Conservation (phyloP, 805 yeast species). For the Lachancea sp. region DNA sequence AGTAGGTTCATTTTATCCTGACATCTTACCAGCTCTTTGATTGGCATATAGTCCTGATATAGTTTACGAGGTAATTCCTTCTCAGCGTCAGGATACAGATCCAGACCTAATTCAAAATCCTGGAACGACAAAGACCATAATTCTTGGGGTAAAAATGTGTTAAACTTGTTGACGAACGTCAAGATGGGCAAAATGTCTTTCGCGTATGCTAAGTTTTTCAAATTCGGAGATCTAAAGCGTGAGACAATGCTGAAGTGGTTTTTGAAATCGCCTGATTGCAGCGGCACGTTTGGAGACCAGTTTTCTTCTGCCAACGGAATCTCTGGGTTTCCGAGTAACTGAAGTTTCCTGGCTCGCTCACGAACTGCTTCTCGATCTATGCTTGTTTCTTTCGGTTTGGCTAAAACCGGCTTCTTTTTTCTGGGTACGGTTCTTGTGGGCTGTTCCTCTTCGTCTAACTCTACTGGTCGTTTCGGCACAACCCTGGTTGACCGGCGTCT, state of each 20-base stretch:
- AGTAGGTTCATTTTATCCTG: slow-evolving; percentile 27
- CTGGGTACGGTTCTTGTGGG: neutral
- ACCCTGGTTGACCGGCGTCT: slow-evolving; percentile 11
- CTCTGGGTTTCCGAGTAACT: slow-evolving; percentile 14
- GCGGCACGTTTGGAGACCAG: slow-evolving; percentile 28
- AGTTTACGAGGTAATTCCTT: slow-evolving; percentile 14
- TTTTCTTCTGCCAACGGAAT: slow-evolving; percentile 18
- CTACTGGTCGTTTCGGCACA: slow-evolving; percentile 10
- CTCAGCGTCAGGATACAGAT: slow-evolving; percentile 17
- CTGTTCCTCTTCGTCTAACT: slow-evolving; percentile 11
- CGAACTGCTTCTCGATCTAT: slow-evolving; percentile 7
- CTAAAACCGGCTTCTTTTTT: slow-evolving; percentile 6
- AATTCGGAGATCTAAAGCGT: slow-evolving; percentile 18
- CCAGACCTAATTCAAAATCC: slow-evolving; percentile 29
- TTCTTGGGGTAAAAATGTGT: slow-evolving; percentile 17
- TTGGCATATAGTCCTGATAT: slow-evolving; percentile 20
- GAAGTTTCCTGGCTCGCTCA: slow-evolving; percentile 4
- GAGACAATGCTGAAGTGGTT: slow-evolving; percentile 17
- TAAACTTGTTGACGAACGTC: slow-evolving; percentile 28
- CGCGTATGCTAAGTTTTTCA: slow-evolving; percentile 23
- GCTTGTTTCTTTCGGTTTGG: slow-evolving; percentile 7
- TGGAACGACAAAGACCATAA: slow-evolving; percentile 26
- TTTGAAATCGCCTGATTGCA: slow-evolving; percentile 18
- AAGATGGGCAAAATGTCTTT: slow-evolving; percentile 27
- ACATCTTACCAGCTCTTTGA: slow-evolving; percentile 16